Percentiles rank a stretch among this genome's conserved stretches.
Conservation (phyloP, 805 yeast genomes). For the Candida oleophila region DNA sequence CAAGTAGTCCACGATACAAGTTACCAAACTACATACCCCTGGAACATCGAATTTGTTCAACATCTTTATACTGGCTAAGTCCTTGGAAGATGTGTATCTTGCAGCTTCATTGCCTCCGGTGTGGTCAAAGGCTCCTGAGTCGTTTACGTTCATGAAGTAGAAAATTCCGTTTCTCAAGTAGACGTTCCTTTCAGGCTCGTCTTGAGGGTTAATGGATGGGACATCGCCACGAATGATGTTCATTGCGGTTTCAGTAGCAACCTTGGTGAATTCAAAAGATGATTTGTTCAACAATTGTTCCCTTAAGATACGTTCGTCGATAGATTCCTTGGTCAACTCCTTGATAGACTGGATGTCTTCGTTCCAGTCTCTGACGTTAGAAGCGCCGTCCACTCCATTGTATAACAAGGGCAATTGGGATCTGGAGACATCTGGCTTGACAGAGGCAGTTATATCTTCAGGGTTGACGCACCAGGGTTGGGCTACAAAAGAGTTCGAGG, state of each 20-base stretch:
- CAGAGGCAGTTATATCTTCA: constrained; percentile 9
- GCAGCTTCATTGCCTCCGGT: constrained; percentile 87
- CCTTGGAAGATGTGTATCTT: constrained; percentile 75
- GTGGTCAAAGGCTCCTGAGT: constrained; percentile 59
- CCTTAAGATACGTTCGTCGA: constrained; percentile 68
- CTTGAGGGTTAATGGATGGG: constrained; percentile 78
- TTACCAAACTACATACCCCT: constrained; percentile 69
- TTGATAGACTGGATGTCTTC: constrained; percentile 83
- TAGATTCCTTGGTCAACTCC: constrained; percentile 59
- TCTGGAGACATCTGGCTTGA: constrained; percentile 56
- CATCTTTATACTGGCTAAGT: constrained; percentile 66
- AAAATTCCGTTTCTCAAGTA: constrained; percentile 82
- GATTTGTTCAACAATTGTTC: constrained; percentile 74
- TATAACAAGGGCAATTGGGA: constrained; percentile 54
- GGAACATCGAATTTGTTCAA: constrained; percentile 64
- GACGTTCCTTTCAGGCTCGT: constrained; percentile 58
- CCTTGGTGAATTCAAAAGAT: constrained; percentile 70
- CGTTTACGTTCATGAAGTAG: constrained; percentile 71
- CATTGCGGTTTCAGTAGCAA: constrained; percentile 79
- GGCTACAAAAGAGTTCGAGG: constrained; percentile 59
- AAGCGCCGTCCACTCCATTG: constrained; percentile 62
- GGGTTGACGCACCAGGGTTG: constrained; percentile 75
- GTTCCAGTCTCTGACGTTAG: constrained; percentile 74
- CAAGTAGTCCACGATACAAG: constrained; percentile 85
- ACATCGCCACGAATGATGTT: constrained; percentile 72